Conservation (phyloP, 176 grass and related monocot genomes). For the Eragrostis curvula region DNA sequence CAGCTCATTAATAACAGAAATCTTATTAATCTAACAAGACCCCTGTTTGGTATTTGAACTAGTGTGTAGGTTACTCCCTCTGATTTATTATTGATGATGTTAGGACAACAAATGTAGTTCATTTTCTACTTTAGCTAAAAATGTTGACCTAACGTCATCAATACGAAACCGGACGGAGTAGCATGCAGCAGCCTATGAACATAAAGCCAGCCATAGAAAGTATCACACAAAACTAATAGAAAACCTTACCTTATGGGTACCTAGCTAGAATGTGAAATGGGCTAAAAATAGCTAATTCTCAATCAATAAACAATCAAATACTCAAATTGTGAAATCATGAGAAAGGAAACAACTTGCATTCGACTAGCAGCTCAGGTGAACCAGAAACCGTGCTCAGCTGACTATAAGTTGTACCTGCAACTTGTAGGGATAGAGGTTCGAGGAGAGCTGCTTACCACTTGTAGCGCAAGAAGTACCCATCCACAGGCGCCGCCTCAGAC, state of each 20-base stretch:
- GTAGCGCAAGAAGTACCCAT: constrained; percentile 74
- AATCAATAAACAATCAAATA: not conserved
- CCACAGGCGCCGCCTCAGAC: constrained; percentile 49
- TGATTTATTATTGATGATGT: no score
- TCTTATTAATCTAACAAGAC: constrained; percentile 1
- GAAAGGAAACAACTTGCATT: not conserved
- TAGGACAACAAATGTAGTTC: no score
- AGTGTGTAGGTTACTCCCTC: not conserved
- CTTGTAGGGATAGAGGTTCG: no score
- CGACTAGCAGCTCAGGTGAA: not conserved
- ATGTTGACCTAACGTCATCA: no score
- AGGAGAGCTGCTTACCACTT: constrained; percentile 66
- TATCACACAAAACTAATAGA: not conserved
- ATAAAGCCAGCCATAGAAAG: not conserved
- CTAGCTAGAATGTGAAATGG: constrained; percentile 5
- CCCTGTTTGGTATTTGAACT: not conserved
- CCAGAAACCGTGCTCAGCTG: not conserved
- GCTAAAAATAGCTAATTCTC: not conserved
- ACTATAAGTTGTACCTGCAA: not conserved
- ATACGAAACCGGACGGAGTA: not conserved
- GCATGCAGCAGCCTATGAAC: not conserved
- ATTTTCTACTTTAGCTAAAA: no score
- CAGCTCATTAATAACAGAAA: not conserved
- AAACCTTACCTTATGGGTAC: not conserved
- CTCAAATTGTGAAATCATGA: not conserved